Percentiles rank a stretch among this genome's conserved stretches.
These are phyloP conservation scores for Aspergillus sp. DNA, from an alignment of 2,329 filamentous ascomycete genomes.

Conservation along the genomic window DNA sequence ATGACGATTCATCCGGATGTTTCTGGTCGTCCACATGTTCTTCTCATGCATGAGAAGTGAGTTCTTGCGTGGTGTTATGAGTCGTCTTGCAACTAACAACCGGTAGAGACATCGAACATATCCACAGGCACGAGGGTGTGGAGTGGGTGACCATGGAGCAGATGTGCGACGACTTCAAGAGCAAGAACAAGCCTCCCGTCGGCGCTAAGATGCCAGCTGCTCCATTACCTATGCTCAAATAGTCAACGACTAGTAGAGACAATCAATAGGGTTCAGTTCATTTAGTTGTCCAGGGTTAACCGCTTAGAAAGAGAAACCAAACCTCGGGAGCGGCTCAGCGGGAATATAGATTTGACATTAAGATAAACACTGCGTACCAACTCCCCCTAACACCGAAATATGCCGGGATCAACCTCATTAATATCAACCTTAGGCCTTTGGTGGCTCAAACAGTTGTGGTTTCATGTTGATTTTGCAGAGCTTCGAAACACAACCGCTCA, in stretches of 20 bases:
- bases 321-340: neutral
- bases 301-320: neutral
- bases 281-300: neutral
- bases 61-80: slow-evolving; percentile 16
- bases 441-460: slow-evolving; percentile 71
- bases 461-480: slow-evolving; percentile 98
- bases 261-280: neutral
- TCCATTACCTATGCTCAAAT: slow-evolving; percentile 18
- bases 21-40: slow-evolving; percentile 70
- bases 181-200: slow-evolving; percentile 30
- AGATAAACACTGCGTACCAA: slow-evolving; percentile 3
- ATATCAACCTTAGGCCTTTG: slow-evolving; percentile 32
- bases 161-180: slow-evolving; percentile 74
- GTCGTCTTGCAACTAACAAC: slow-evolving; percentile 6
- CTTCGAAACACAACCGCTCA: slow-evolving; percentile 89
- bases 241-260: neutral
- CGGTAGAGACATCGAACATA: slow-evolving; percentile 65
- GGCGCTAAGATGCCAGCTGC: slow-evolving; percentile 33
- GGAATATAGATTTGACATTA: slow-evolving; percentile 2
- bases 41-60: slow-evolving; percentile 74
- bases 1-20: slow-evolving; percentile 79
- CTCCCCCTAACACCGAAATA: slow-evolving; percentile 30
- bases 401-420: slow-evolving; percentile 22
- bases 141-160: slow-evolving; percentile 63
- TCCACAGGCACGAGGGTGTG: slow-evolving; percentile 63